Conservation (phyloP, 495 filamentous ascomycete genomes). For the Darksidea phi region DNA sequence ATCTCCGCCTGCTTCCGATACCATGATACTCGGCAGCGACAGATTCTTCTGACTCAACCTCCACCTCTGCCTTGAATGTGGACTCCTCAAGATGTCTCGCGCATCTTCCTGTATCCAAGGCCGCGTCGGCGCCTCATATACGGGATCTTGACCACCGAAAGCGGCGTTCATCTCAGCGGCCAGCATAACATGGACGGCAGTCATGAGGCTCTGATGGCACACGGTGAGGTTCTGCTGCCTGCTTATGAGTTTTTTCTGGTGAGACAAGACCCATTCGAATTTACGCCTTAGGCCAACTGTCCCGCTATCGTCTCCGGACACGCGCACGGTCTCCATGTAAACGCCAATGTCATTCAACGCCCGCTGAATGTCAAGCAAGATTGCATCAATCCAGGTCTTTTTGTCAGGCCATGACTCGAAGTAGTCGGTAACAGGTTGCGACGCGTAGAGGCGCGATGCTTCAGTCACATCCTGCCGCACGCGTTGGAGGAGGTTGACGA, state of each 20-base stretch:
- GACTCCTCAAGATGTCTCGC: conserved; percentile 16
- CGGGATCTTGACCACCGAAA: neutral
- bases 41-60: conserved; percentile 27
- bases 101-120: conserved; percentile 14
- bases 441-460: conserved; percentile 31
- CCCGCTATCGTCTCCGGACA: conserved; percentile 30
- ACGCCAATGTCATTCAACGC: conserved; percentile 40
- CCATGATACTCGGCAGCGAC: conserved; percentile 26
- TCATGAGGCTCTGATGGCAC: conserved; percentile 38
- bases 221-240: conserved; percentile 28
- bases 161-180: conserved; percentile 13
- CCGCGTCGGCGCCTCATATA: conserved; percentile 9
- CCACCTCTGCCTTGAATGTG: conserved; percentile 26
- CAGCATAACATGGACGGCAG: conserved; percentile 27
- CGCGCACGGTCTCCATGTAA: conserved; percentile 35
- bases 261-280: conserved; percentile 38
- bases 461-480: conserved; percentile 37
- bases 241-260: conserved; percentile 36
- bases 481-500: conserved; percentile 36
- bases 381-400: conserved; percentile 31
- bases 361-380: conserved; percentile 28
- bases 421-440: conserved; percentile 14
- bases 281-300: conserved; percentile 27
- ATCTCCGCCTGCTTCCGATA: conserved; percentile 7
- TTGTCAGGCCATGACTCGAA: conserved; percentile 26